Evolutionary conservation across 768 basidiomycete genomes (phyloP).

Genomic region (Boletus rex-veris): DNA sequence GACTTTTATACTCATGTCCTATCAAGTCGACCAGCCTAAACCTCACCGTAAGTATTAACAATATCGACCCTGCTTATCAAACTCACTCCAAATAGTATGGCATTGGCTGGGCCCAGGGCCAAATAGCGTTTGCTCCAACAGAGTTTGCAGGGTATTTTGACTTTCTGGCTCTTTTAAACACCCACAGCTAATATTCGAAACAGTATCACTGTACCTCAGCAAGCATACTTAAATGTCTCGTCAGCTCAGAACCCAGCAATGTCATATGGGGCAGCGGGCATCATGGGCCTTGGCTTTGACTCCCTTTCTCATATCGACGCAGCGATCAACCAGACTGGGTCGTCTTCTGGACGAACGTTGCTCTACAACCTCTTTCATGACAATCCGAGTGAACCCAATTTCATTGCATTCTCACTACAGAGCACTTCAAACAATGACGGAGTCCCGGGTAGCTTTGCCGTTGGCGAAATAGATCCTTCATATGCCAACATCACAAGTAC

Average conservation of each 20-base stretch:
- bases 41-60: constrained; percentile 47
- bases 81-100: constrained; percentile 53
- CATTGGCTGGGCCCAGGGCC: constrained; percentile 73
- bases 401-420: constrained; percentile 73
- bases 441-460: constrained; percentile 65
- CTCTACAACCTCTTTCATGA: constrained; percentile 73
- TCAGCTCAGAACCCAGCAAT: constrained; percentile 69
- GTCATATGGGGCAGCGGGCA: constrained; percentile 65
- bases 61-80: background rate
- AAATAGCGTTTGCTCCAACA: constrained; percentile 57
- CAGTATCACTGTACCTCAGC: constrained; percentile 61
- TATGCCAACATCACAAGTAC: constrained; percentile 60
- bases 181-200: constrained; percentile 3
- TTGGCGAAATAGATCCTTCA: constrained; percentile 66
- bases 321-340: constrained; percentile 52
- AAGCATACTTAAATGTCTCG: constrained; percentile 68
- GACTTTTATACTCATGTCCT: constrained; percentile 4
- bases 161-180: constrained; percentile 1
- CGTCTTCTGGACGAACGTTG: constrained; percentile 61
- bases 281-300: constrained; percentile 76
- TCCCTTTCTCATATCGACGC: constrained; percentile 71
- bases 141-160: constrained; percentile 64
- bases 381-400: constrained; percentile 72
- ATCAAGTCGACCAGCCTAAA: constrained; percentile 49
- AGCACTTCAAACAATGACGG: constrained; percentile 52